Conservation (phyloP, 2,329 filamentous ascomycete genomes). For the Pseudogymnoascus sp. region DNA sequence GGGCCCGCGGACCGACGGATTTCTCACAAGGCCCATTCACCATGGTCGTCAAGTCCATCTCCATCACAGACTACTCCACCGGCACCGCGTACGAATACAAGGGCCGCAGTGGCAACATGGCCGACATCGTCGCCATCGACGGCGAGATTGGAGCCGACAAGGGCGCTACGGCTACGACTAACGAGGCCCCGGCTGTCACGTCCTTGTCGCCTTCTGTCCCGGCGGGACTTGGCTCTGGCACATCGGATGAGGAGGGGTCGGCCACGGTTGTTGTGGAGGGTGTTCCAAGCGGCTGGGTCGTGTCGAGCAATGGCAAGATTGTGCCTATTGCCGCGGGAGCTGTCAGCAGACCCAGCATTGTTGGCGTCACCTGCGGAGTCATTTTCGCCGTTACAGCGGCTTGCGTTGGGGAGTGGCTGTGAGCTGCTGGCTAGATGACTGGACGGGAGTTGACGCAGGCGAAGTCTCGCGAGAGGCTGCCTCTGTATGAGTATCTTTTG, state of each 20-base stretch:
- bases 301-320: slow-evolving; percentile 71
- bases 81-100: slow-evolving; percentile 77
- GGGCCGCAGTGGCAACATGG: slow-evolving; percentile 68
- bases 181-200: slow-evolving; percentile 55
- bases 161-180: slow-evolving; percentile 41
- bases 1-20: slow-evolving; percentile 80
- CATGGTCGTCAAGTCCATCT: slow-evolving; percentile 72
- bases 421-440: not conserved
- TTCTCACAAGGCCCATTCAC: slow-evolving; percentile 75
- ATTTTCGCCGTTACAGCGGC: not conserved
- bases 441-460: not conserved
- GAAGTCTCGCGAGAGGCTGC: not conserved
- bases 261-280: slow-evolving; percentile 35
- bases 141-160: slow-evolving; percentile 66
- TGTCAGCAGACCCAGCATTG: slow-evolving; percentile 47
- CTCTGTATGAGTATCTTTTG: not conserved
- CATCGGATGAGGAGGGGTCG: slow-evolving; percentile 34
- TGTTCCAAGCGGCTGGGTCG: slow-evolving; percentile 73
- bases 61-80: slow-evolving; percentile 86
- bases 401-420: not conserved
- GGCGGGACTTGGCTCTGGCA: slow-evolving; percentile 53
- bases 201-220: slow-evolving; percentile 58
- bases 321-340: slow-evolving; percentile 60
- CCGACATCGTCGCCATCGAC: slow-evolving; percentile 72
- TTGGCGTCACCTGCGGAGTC: not conserved